Percentiles rank a stretch among this genome's conserved stretches.
These are phyloP conservation scores for Acanthochlamys bracteata DNA, from an alignment of 106 monocot genomes.

Conservation along the genomic window DNA sequence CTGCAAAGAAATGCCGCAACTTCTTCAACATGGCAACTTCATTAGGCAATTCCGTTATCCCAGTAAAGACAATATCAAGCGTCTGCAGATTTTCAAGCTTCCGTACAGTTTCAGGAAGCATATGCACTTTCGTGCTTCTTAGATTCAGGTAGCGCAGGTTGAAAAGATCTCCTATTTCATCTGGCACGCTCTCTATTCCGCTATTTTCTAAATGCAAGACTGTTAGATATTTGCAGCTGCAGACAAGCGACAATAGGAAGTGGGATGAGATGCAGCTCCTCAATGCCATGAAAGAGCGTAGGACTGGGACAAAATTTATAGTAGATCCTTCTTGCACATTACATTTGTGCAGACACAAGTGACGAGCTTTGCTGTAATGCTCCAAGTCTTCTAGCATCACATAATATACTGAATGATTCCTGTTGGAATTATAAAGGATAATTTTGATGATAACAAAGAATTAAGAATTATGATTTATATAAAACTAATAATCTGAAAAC, in stretches of 20 bases:
- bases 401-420: slow-evolving; percentile 1
- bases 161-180: slow-evolving; percentile 6
- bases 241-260: no score
- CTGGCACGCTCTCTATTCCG: neutral
- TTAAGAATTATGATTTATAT: no score
- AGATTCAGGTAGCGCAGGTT: slow-evolving; percentile 23
- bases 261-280: neutral
- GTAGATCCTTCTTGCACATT: neutral
- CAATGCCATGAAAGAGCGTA: neutral
- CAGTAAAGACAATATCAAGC: slow-evolving; percentile 16
- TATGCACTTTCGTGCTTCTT: slow-evolving; percentile 16
- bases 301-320: neutral
- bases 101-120: slow-evolving; percentile 13
- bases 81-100: slow-evolving; percentile 19
- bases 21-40: slow-evolving; percentile 8
- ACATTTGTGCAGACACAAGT: neutral
- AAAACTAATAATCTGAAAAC: no score
- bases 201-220: slow-evolving; percentile 20
- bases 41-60: slow-evolving; percentile 1
- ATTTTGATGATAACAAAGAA: no score
- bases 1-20: slow-evolving; percentile 11
- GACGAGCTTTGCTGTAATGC: neutral
- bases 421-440: no score
- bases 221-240: slow-evolving; percentile 10
- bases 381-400: neutral